A percentile compares a stretch with the other conserved stretches of the same genome.
These are phyloP conservation scores for Nakazawaea peltata DNA, from an alignment of 805 yeast genomes.

Conservation along the genomic window DNA sequence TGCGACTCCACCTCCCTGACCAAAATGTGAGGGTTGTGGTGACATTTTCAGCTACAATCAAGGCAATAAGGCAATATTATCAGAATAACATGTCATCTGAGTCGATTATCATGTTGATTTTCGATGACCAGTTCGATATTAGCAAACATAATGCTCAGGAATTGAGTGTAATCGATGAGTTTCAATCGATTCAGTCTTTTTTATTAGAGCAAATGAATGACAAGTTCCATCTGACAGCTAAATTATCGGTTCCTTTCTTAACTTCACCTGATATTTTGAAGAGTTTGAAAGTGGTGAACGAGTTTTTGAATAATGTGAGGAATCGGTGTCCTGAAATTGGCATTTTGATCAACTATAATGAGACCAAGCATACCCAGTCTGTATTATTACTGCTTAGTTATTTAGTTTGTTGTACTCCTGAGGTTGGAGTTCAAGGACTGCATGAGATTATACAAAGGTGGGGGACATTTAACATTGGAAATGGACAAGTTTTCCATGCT, in stretches of 20 bases:
- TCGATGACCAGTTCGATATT: constrained; percentile 1
- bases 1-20: not conserved
- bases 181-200: not conserved
- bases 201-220: constrained; percentile 3
- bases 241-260: constrained; percentile 2
- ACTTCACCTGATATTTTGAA: not conserved
- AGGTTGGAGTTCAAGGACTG: too few species aligned
- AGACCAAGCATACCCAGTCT: not conserved
- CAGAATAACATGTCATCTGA: not conserved
- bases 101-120: constrained; percentile 3
- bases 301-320: constrained; percentile 2
- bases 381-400: constrained; percentile 2
- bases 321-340: constrained; percentile 4
- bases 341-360: constrained; percentile 2
- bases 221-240: not conserved
- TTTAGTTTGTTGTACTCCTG: too few species aligned
- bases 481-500: too few species aligned
- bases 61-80: not conserved
- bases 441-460: too few species aligned
- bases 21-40: constrained; percentile 3
- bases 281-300: not conserved
- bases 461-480: too few species aligned
- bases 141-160: not conserved
- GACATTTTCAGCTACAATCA: not conserved
- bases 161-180: not conserved